These are phyloP conservation scores for Venturiaceae sp. DNA, from an alignment of 2,329 filamentous ascomycete species.

Conservation along the genomic window DNA sequence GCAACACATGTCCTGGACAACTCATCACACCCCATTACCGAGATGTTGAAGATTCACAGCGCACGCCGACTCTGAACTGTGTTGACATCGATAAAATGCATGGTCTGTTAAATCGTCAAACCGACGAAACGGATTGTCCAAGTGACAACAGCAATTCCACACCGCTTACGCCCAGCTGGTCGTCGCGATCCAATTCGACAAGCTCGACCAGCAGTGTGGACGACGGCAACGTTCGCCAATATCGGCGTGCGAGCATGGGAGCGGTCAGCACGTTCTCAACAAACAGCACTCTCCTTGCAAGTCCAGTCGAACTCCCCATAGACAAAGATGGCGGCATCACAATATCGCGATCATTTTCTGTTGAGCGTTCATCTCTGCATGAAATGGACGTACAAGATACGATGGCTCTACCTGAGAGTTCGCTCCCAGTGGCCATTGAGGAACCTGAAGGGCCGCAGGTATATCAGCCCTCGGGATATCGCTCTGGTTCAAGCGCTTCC, in stretches of 20 bases:
- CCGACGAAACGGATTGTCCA: not conserved
- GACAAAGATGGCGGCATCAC: not conserved
- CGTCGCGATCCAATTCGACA: not conserved
- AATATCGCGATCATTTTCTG: not conserved
- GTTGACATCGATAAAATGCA: constrained; percentile 3
- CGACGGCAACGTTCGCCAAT: not conserved
- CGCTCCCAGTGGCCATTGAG: not conserved
- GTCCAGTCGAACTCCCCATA: not conserved
- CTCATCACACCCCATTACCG: not conserved
- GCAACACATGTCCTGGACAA: not conserved
- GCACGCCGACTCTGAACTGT: not conserved
- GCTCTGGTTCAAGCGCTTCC: not conserved
- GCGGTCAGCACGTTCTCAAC: not conserved
- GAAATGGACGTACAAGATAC: not conserved
- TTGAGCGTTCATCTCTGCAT: not conserved
- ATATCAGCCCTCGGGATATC: not conserved
- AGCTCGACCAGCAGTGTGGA: not conserved
- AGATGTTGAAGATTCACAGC: not conserved
- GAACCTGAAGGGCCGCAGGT: not conserved
- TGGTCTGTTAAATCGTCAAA: not conserved
- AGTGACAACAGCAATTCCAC: not conserved
- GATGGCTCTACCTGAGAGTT: not conserved
- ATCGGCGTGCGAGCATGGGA: not conserved
- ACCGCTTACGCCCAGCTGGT: not conserved
- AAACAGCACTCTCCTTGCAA: not conserved